A percentile compares a stretch with the other conserved stretches of the same genome.
phyloP scores from a whole-genome alignment of 2,329 filamentous ascomycete species.

The Phialocephala subalpina region DNA sequence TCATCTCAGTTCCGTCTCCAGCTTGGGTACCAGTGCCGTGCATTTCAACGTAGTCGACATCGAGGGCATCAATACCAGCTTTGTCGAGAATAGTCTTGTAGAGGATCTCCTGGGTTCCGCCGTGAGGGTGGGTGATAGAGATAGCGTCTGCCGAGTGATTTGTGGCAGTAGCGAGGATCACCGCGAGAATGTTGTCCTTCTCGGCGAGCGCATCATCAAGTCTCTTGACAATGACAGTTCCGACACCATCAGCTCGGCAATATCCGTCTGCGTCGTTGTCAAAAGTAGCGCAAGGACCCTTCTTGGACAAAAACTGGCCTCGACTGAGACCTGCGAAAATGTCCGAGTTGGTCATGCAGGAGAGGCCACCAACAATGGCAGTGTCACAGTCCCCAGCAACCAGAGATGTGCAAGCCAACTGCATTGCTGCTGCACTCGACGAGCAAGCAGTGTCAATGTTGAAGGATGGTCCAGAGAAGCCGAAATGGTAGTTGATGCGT shows the following conservation, averaged over 20 bases:
- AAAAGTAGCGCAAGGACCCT: slow-evolving; percentile 57
- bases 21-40: slow-evolving; percentile 90
- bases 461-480: slow-evolving; percentile 51
- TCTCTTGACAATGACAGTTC: slow-evolving; percentile 57
- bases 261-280: slow-evolving; percentile 60
- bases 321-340: slow-evolving; percentile 42
- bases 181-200: slow-evolving; percentile 56
- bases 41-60: slow-evolving; percentile 88
- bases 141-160: slow-evolving; percentile 85
- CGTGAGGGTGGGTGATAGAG: slow-evolving; percentile 86
- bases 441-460: slow-evolving; percentile 53
- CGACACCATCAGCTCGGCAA: slow-evolving; percentile 59
- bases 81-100: slow-evolving; percentile 76
- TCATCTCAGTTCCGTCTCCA: slow-evolving; percentile 84
- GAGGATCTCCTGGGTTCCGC: slow-evolving; percentile 76
- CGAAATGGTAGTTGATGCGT: slow-evolving; percentile 51
- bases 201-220: slow-evolving; percentile 58
- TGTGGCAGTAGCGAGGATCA: slow-evolving; percentile 75
- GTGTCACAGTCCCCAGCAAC: slow-evolving; percentile 43
- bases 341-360: slow-evolving; percentile 42
- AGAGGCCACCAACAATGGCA: slow-evolving; percentile 42
- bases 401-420: slow-evolving; percentile 42
- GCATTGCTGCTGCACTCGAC: slow-evolving; percentile 47
- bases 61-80: slow-evolving; percentile 76
- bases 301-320: slow-evolving; percentile 44